phyloP scores from a whole-genome alignment of 352 stramenopile species.

The Pythium sp. region DNA sequence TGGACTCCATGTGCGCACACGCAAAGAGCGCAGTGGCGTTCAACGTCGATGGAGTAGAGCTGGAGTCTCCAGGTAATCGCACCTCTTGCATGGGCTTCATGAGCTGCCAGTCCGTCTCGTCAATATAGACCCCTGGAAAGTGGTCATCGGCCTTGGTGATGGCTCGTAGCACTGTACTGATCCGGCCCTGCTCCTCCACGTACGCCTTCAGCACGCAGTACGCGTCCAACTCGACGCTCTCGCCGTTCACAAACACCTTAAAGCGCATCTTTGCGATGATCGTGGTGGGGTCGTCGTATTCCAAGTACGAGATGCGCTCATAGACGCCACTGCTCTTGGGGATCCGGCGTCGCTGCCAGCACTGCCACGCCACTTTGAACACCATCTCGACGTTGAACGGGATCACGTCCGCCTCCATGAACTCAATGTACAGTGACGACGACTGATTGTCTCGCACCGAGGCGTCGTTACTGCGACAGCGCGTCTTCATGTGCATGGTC shows the following conservation, averaged over 20 bases:
- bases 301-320: neutral
- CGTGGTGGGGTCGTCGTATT: neutral
- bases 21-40: slow-evolving; percentile 7
- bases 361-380: slow-evolving; percentile 8
- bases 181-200: neutral
- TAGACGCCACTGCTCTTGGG: neutral
- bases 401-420: slow-evolving; percentile 8
- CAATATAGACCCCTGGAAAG: slow-evolving; percentile 16
- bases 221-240: slow-evolving; percentile 5
- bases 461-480: neutral
- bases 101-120: slow-evolving; percentile 16
- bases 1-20: slow-evolving; percentile 11
- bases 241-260: slow-evolving; percentile 1
- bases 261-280: slow-evolving; percentile 6
- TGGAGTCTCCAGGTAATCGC: too few species aligned
- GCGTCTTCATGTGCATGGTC: slow-evolving; percentile 5
- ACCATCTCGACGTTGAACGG: slow-evolving; percentile 11
- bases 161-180: neutral
- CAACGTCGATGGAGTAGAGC: neutral
- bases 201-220: slow-evolving; percentile 4
- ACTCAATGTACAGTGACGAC: slow-evolving; percentile 4
- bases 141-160: slow-evolving; percentile 7
- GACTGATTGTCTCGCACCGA: neutral
- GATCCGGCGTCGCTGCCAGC: slow-evolving; percentile 8
- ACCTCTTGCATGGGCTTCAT: neutral